Conservation (phyloP, 2,329 filamentous ascomycete species). For the Biscogniauxia marginata region DNA sequence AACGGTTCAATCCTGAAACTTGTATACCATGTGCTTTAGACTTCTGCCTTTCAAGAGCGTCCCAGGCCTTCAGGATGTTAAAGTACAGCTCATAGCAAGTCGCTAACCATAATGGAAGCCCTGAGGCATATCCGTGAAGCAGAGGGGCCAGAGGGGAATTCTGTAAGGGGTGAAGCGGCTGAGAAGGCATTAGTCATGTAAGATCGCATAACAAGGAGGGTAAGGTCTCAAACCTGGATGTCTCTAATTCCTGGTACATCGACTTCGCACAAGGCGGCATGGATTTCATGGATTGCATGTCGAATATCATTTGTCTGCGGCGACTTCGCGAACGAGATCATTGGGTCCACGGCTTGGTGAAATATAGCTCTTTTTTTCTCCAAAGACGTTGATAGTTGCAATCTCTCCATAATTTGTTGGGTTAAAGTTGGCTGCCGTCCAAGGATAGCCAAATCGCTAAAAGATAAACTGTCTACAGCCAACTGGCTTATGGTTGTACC, state of each 20-base stretch:
- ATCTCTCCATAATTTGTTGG: neutral
- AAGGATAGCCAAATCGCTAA: constrained; percentile 44
- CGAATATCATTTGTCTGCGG: constrained; percentile 33
- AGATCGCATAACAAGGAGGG: constrained; percentile 12
- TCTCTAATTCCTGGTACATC: constrained; percentile 33
- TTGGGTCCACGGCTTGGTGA: constrained; percentile 10
- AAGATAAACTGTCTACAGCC: constrained; percentile 48
- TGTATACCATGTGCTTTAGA: constrained; percentile 45
- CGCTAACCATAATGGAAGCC: constrained; percentile 49
- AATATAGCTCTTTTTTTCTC: constrained; percentile 1
- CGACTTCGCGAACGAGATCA: constrained; percentile 27
- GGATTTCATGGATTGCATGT: constrained; percentile 36
- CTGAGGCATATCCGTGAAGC: constrained; percentile 36
- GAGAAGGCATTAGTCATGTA: constrained; percentile 43
- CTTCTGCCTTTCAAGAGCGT: constrained; percentile 42
- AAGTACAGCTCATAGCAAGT: constrained; percentile 51
- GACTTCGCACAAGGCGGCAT: constrained; percentile 32
- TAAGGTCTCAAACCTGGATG: constrained; percentile 43
- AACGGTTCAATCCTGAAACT: constrained; percentile 54
- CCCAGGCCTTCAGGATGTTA: constrained; percentile 43
- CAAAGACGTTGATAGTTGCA: neutral
- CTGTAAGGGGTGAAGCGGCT: constrained; percentile 60
- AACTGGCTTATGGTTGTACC: constrained; percentile 31
- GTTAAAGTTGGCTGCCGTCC: constrained; percentile 25
- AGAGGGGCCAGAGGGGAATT: constrained; percentile 54